Conservation (phyloP, 2,329 filamentous ascomycete species). For the Arthroderma uncinatum region DNA sequence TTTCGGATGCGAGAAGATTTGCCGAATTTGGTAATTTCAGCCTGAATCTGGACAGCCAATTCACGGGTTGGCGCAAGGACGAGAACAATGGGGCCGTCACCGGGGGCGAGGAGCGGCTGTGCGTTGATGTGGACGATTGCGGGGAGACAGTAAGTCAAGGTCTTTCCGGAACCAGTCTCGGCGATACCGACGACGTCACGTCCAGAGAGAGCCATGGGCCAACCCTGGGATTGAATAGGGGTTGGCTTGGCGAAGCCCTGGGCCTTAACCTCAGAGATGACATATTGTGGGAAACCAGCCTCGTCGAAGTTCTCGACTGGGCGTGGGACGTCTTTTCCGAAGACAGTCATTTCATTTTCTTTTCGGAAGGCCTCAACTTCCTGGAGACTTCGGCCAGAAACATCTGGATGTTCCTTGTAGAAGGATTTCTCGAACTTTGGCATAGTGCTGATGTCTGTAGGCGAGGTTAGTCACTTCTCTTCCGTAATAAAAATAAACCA, state of each 20-base stretch:
- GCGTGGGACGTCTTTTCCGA: conserved; percentile 72
- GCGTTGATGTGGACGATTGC: conserved; percentile 99
- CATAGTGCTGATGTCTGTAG: conserved; percentile 58
- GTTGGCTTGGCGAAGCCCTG: conserved; percentile 92
- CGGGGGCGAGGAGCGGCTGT: conserved; percentile 86
- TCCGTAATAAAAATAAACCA: conserved; percentile 1
- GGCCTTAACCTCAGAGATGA: conserved; percentile 97
- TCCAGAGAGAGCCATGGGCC: conserved; percentile 97
- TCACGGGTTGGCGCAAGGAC: conserved; percentile 95
- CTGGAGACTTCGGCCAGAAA: conserved; percentile 58
- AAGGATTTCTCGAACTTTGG: conserved; percentile 99
- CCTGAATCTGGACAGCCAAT: conserved; percentile 94
- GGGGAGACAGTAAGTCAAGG: conserved; percentile 92
- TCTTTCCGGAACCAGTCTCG: conserved; percentile 98
- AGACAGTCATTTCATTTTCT: conserved; percentile 71
- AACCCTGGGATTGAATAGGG: conserved; percentile 94
- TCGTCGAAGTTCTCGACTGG: conserved; percentile 97
- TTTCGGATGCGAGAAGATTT: conserved; percentile 97
- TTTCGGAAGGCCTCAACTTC: conserved; percentile 85
- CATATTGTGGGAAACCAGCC: conserved; percentile 90
- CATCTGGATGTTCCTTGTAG: conserved; percentile 87
- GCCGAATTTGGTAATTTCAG: conserved; percentile 97
- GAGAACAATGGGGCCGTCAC: conserved; percentile 91
- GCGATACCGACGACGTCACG: conserved; percentile 98
- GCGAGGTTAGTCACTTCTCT: conserved; percentile 20